Evolutionary conservation across 176 grass and related monocot species (phyloP).

Genomic region (Dendrocalamus sinicus): DNA sequence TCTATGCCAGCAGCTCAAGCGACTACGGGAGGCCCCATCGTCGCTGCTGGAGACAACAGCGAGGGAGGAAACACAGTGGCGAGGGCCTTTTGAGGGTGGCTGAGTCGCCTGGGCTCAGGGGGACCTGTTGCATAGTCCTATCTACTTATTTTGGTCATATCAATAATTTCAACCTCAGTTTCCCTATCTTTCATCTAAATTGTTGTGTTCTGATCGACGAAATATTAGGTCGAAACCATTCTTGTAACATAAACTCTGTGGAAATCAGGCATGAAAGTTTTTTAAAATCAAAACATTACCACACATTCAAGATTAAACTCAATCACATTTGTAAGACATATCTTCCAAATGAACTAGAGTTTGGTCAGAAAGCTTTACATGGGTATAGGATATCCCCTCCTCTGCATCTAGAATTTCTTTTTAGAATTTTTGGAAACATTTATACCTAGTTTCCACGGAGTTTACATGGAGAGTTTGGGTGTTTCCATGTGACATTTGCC

Average conservation of each 20-base stretch:
- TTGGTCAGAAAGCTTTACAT: not conserved
- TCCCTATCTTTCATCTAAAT: not conserved
- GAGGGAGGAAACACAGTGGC: no score
- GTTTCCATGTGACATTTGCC: not conserved
- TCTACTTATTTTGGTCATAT: slow-evolving; percentile 12
- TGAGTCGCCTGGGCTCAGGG: no score
- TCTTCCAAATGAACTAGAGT: not conserved
- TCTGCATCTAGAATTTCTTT: not conserved
- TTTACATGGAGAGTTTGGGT: not conserved
- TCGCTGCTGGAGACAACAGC: no score
- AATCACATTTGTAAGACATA: not conserved
- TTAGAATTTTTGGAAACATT: not conserved
- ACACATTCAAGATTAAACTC: not conserved
- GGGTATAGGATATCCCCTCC: not conserved
- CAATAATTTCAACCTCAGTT: not conserved
- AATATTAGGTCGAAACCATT: not conserved
- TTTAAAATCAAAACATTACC: not conserved
- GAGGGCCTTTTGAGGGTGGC: no score
- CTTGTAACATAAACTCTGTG: not conserved
- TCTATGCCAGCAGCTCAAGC: no score
- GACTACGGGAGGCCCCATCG: no score
- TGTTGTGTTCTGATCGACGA: not conserved
- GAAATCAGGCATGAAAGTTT: not conserved
- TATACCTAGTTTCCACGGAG: not conserved
- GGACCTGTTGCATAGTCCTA: not conserved